Evolutionary conservation across 371 early-diverging fungal species (phyloP).

Genomic region (Saksenaea oblongispora): DNA sequence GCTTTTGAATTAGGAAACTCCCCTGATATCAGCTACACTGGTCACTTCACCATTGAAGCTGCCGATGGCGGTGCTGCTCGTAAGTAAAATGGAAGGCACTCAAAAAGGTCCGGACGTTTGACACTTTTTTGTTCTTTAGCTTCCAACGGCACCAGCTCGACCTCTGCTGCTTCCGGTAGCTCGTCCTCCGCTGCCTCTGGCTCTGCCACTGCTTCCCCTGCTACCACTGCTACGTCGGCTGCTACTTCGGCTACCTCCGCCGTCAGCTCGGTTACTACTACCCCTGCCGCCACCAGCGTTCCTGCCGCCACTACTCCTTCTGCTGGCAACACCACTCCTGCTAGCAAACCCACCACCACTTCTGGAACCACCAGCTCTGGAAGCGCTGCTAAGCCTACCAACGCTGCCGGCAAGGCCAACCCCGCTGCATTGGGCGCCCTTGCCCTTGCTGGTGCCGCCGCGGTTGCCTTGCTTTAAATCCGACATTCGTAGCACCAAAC

Average conservation of each 20-base stretch:
- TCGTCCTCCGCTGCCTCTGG: constrained; percentile 2
- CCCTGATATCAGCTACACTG: constrained; percentile 29
- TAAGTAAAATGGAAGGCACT: neutral
- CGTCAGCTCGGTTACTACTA: neutral
- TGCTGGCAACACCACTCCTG: neutral
- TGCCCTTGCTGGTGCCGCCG: constrained; percentile 32
- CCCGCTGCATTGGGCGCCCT: constrained; percentile 19
- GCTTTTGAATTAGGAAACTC: constrained; percentile 32
- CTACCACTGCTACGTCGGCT: constrained; percentile 3
- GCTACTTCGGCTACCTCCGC: constrained; percentile 9
- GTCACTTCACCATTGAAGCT: constrained; percentile 27
- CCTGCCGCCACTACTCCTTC: neutral
- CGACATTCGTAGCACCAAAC: neutral
- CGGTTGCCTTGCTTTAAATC: constrained; percentile 8
- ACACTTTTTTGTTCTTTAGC: constrained; percentile 4
- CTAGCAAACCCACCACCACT: neutral
- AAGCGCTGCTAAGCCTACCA: constrained; percentile 5
- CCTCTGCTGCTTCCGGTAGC: constrained; percentile 7
- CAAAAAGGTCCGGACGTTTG: neutral
- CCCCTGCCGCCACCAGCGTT: neutral
- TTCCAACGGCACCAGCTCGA: constrained; percentile 4
- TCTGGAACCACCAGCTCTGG: neutral
- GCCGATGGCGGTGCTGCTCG: constrained; percentile 15
- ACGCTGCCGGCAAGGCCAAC: constrained; percentile 20
- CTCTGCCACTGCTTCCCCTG: constrained; percentile 7